Conservation (phyloP, 306 rosid species). For the Cotoneaster glaucophyllus region DNA sequence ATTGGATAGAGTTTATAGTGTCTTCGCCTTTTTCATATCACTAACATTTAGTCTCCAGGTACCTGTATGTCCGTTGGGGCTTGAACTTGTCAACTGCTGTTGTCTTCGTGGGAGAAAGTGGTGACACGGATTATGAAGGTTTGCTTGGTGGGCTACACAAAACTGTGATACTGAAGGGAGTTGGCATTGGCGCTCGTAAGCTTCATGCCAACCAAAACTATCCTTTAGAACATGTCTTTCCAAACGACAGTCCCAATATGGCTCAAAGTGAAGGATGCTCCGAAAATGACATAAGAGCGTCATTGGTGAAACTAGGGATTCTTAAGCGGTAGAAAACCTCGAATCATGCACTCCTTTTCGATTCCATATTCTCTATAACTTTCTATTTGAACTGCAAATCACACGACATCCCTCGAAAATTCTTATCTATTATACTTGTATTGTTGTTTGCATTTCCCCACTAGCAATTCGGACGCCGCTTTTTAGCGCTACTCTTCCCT, state of each 20-base stretch:
- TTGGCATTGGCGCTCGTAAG: slow-evolving; percentile 19
- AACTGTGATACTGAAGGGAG: slow-evolving; percentile 34
- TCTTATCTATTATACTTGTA: not conserved
- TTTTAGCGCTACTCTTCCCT: not conserved
- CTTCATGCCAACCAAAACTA: slow-evolving; percentile 40
- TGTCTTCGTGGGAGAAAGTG: slow-evolving; percentile 49
- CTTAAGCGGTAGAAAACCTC: slow-evolving; percentile 14
- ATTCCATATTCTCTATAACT: not conserved
- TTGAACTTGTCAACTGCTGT: slow-evolving; percentile 37
- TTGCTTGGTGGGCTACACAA: slow-evolving; percentile 46
- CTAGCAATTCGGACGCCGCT: not conserved
- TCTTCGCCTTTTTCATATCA: not conserved
- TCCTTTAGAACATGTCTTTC: slow-evolving; percentile 30
- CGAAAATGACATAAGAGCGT: slow-evolving; percentile 19
- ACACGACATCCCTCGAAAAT: not conserved
- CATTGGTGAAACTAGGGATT: slow-evolving; percentile 38
- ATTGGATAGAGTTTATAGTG: not conserved
- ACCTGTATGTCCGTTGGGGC: slow-evolving; percentile 52
- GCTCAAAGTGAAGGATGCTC: slow-evolving; percentile 29
- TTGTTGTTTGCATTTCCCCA: not conserved
- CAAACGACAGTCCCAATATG: slow-evolving; percentile 32
- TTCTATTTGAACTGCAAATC: not conserved
- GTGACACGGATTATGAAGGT: slow-evolving; percentile 58
- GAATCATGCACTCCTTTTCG: not conserved
- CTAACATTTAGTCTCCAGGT: slow-evolving; percentile 25